These are phyloP conservation scores for Lobulomyces angularis DNA, from an alignment of 192 early-diverging fungal species.

Conservation along the genomic window DNA sequence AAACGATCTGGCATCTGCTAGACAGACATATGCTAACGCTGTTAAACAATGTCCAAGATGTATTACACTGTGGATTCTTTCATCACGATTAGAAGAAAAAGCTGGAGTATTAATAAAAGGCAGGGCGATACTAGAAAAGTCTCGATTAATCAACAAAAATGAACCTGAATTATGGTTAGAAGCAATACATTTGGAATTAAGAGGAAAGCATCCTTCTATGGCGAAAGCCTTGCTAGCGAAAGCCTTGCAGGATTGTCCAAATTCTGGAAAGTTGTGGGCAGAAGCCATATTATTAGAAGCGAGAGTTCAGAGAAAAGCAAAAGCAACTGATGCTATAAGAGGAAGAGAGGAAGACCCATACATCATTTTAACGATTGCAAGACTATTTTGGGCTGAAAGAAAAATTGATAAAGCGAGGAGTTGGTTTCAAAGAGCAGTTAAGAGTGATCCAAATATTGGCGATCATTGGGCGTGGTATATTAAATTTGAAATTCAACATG, in stretches of 20 bases:
- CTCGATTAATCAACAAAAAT: constrained; percentile 72
- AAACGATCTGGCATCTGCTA: constrained; percentile 45
- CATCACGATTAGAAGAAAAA: constrained; percentile 68
- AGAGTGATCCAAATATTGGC: constrained; percentile 73
- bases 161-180: constrained; percentile 74
- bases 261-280: constrained; percentile 75
- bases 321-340: constrained; percentile 81
- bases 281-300: constrained; percentile 76
- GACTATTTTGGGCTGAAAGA: constrained; percentile 86
- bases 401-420: constrained; percentile 84
- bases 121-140: constrained; percentile 71
- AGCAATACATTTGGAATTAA: constrained; percentile 63
- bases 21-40: constrained; percentile 58
- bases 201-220: constrained; percentile 56
- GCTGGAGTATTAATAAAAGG: constrained; percentile 55
- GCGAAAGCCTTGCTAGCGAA: constrained; percentile 68
- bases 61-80: constrained; percentile 66
- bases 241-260: constrained; percentile 86
- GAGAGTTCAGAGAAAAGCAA: constrained; percentile 72
- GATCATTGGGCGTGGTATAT: constrained; percentile 94
- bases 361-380: constrained; percentile 68
- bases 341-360: constrained; percentile 75
- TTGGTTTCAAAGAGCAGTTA: constrained; percentile 79
- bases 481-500: constrained; percentile 78
- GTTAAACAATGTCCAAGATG: constrained; percentile 66